Base-by-base conservation (phyloP, 352 stramenopile species). In the Globisporangium mamillatum region DNA sequence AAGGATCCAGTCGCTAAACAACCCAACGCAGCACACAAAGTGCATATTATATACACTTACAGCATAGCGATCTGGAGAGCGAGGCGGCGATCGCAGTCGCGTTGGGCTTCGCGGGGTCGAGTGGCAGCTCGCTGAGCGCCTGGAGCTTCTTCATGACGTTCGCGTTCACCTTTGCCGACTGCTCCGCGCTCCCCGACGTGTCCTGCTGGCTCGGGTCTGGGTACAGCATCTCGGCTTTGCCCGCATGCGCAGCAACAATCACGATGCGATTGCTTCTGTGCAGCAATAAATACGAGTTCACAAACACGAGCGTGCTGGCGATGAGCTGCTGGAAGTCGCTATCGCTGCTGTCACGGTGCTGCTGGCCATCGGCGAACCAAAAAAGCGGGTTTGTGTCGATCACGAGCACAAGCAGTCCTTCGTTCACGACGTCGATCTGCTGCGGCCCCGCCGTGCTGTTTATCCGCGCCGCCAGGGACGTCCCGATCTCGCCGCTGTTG, bases 221-320 rank as follows among this genome's bases (percentile, higher is more conserved):
- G 67, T 90, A 95, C 34, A 95, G 72, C 78, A 93, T 92, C 60
- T 81, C 81, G 54, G 78, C 88, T 10, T 75, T 75, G 22, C 85
- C 88, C 10, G 84, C 86, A 58, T 95, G 88, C 46, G 88, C 86
- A 0, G 88, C 88, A 68, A 95, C 83, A 60, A 95, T 83, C 60
- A 94, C 82, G 66, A 95, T 90, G 52, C 85, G 84, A 67, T 95
- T 95, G 75, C 81, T 95, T 64, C 88, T 84, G 62, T 94, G 84
- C 50, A 94, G 82, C 62, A 95, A 72, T 70, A 95, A 73, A 74
- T 94, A 95, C 68, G 88, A 87, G 72, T 93, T 95, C 66, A 94
- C 86, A 63, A 93, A 95, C 74, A 95, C 84, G 56, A 95, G 81
- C 53, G 78, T 79, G 69, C 81, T 92, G 10, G 84, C 82, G 54